A percentile compares a stretch with the other conserved stretches of the same genome.
Conservation (phyloP, 371 early-diverging fungal species). For the Syncephalastrum racemosum region DNA sequence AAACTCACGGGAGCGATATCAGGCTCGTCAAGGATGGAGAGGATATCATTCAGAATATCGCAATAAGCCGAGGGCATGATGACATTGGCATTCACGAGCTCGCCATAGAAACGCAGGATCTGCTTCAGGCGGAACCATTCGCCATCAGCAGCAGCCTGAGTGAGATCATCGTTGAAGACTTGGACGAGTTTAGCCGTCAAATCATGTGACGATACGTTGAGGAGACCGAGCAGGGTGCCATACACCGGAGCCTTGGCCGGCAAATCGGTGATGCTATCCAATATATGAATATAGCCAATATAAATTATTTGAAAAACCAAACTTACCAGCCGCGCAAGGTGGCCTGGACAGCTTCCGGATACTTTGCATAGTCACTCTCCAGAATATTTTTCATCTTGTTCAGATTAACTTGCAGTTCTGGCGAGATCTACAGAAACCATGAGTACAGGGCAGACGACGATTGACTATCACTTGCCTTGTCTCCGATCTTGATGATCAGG, state of each 20-base stretch:
- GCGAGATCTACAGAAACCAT: conserved; percentile 40
- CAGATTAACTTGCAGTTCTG: conserved; percentile 62
- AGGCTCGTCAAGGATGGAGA: conserved; percentile 59
- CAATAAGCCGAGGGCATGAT: conserved; percentile 68
- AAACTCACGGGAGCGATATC: conserved; percentile 9
- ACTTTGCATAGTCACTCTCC: conserved; percentile 67
- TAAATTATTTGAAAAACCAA: not conserved
- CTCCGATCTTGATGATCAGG: conserved; percentile 77
- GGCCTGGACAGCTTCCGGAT: conserved; percentile 61
- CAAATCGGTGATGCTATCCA: conserved; percentile 66
- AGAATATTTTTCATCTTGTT: conserved; percentile 70
- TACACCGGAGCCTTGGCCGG: conserved; percentile 82
- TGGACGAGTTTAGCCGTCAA: conserved; percentile 33
- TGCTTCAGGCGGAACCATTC: conserved; percentile 77
- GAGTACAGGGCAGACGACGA: not conserved
- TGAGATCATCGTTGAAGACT: conserved; percentile 46
- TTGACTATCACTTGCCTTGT: conserved; percentile 51
- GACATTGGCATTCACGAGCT: conserved; percentile 78
- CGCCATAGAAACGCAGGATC: conserved; percentile 77
- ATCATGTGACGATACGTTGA: conserved; percentile 62
- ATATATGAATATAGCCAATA: not conserved
- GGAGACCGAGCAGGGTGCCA: conserved; percentile 72
- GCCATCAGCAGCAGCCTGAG: conserved; percentile 48
- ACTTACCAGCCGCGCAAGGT: conserved; percentile 67
- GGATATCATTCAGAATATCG: conserved; percentile 57